phyloP scores from a whole-genome alignment of 768 basidiomycete genomes.

The Suillus fuscotomentosus region DNA sequence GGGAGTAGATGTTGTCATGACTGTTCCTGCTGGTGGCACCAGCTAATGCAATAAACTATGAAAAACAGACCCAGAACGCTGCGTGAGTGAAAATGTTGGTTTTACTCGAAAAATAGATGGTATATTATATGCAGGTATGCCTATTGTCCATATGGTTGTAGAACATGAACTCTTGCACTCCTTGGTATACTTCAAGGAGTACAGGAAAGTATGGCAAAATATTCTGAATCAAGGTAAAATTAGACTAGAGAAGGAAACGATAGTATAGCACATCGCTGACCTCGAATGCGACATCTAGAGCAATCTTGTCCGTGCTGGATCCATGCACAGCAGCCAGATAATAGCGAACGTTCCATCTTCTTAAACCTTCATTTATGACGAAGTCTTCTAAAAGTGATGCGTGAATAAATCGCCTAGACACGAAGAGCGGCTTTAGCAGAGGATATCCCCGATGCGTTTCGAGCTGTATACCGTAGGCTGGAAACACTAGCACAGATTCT shows the following conservation, averaged over 20 bases:
- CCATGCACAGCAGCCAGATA: conserved; percentile 55
- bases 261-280: conserved; percentile 34
- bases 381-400: conserved; percentile 52
- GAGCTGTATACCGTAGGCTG: conserved; percentile 69
- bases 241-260: not conserved
- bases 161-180: conserved; percentile 50
- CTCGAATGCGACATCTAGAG: conserved; percentile 58
- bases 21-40: conserved; percentile 12
- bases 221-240: conserved; percentile 43
- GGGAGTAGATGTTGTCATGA: conserved; percentile 6
- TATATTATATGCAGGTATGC: conserved; percentile 3
- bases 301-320: conserved; percentile 24
- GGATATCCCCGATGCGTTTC: conserved; percentile 67
- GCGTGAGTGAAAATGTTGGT: not conserved
- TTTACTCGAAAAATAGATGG: not conserved
- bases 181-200: conserved; percentile 56
- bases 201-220: conserved; percentile 62
- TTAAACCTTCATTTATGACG: conserved; percentile 72
- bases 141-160: conserved; percentile 4
- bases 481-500: conserved; percentile 74
- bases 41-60: not conserved
- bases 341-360: conserved; percentile 69
- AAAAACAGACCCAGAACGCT: not conserved
- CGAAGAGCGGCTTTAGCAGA: conserved; percentile 25
- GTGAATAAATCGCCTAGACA: conserved; percentile 58